These are phyloP conservation scores for Phoma sp. DNA, from an alignment of 2,329 filamentous ascomycete species.

Conservation along the genomic window DNA sequence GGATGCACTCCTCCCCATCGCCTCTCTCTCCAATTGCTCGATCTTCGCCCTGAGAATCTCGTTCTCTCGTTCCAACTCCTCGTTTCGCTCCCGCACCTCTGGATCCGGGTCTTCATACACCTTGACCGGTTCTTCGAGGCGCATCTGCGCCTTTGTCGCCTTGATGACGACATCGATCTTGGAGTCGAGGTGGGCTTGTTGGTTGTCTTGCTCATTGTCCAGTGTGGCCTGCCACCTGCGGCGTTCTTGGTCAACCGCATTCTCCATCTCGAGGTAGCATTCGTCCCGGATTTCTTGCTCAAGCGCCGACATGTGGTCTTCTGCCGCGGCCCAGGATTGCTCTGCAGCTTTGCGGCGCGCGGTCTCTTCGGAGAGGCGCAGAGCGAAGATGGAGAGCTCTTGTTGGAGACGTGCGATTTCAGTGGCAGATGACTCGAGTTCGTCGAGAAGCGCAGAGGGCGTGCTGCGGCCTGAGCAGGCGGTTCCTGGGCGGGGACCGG, in stretches of 20 bases:
- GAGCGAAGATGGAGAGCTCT: conserved; percentile 77
- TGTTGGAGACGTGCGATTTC: conserved; percentile 82
- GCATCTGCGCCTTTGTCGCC: conserved; percentile 54
- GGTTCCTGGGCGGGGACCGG: conserved; percentile 40
- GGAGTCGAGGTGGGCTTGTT: conserved; percentile 84
- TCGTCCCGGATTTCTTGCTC: conserved; percentile 90
- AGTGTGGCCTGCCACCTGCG: conserved; percentile 81
- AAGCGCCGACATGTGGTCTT: conserved; percentile 72
- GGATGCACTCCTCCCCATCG: conserved; percentile 47
- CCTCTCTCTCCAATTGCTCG: conserved; percentile 52
- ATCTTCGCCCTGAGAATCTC: conserved; percentile 47
- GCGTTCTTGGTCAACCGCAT: conserved; percentile 75
- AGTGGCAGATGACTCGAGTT: conserved; percentile 81
- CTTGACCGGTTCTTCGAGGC: conserved; percentile 41
- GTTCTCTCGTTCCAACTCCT: conserved; percentile 56
- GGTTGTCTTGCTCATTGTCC: conserved; percentile 77
- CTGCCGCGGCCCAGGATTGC: conserved; percentile 71
- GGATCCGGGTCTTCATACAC: conserved; percentile 53
- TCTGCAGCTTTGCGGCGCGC: conserved; percentile 76
- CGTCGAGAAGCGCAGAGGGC: conserved; percentile 59
- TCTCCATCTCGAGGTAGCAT: conserved; percentile 85
- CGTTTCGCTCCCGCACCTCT: conserved; percentile 46
- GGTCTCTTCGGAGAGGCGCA: conserved; percentile 74
- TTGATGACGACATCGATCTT: conserved; percentile 80
- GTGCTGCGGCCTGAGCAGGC: conserved; percentile 56